These are phyloP conservation scores for Geopyxis carbonaria DNA, from an alignment of 495 filamentous ascomycete species.

Conservation along the genomic window DNA sequence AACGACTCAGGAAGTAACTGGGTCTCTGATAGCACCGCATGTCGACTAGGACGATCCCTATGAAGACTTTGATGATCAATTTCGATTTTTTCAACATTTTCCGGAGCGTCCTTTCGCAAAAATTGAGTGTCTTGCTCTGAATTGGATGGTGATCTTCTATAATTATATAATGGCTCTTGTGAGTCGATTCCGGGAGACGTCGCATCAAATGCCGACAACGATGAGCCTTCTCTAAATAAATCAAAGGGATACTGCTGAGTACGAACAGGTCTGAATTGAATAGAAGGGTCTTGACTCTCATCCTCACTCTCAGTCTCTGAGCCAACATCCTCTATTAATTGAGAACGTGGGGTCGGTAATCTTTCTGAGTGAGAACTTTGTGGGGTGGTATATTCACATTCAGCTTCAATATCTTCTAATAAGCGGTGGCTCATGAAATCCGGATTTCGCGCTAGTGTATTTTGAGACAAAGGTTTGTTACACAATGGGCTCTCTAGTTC, in stretches of 20 bases:
- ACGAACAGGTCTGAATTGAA: background rate
- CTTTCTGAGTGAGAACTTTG: background rate
- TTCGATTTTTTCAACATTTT: background rate
- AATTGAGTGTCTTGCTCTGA: too few species aligned
- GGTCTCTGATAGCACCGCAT: slow-evolving; percentile 9
- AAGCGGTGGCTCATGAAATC: too few species aligned
- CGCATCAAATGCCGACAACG: background rate
- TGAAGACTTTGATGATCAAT: slow-evolving; percentile 1
- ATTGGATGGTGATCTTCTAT: too few species aligned
- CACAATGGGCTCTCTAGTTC: too few species aligned
- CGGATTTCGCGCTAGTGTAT: background rate
- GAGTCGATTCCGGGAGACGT: slow-evolving; percentile 1
- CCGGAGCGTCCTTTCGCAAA: too few species aligned
- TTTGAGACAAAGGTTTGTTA: background rate
- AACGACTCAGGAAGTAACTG: slow-evolving; percentile 19
- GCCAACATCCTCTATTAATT: background rate
- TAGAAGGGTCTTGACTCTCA: background rate
- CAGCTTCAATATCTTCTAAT: too few species aligned
- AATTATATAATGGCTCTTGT: too few species aligned
- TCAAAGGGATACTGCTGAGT: background rate
- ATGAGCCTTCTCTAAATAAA: background rate
- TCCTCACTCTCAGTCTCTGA: background rate
- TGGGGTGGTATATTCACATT: background rate
- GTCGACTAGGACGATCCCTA: background rate
- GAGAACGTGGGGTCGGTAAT: background rate